Evolutionary conservation across 1,284 basidiomycete genomes (phyloP).

Genomic region (Coniferiporia sulphurascens): DNA sequence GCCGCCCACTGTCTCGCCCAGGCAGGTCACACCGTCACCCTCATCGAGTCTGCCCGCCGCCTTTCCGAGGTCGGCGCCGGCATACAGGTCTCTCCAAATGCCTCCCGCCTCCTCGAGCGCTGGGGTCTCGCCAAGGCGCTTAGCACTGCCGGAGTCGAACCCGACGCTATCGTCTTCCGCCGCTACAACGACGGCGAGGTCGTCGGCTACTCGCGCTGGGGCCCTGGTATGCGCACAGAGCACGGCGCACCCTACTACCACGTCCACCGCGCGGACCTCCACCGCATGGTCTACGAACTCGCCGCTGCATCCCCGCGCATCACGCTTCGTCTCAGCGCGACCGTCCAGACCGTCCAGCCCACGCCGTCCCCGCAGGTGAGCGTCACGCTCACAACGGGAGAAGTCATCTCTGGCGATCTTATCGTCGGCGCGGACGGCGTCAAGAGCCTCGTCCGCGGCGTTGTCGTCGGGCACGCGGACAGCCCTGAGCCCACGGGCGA

Average conservation of each 20-base stretch:
- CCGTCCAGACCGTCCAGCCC: slow-evolving; percentile 39
- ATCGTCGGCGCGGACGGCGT: slow-evolving; percentile 54
- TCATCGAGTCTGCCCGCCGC: slow-evolving; percentile 32
- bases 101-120: slow-evolving; percentile 42
- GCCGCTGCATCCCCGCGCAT: slow-evolving; percentile 36
- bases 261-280: slow-evolving; percentile 51
- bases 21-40: slow-evolving; percentile 45
- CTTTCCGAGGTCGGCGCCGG: slow-evolving; percentile 45
- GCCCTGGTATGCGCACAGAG: slow-evolving; percentile 34
- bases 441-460: slow-evolving; percentile 39
- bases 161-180: slow-evolving; percentile 39
- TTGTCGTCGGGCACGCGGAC: slow-evolving; percentile 38
- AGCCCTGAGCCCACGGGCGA: slow-evolving; percentile 35
- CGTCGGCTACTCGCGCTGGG: slow-evolving; percentile 42
- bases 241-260: slow-evolving; percentile 51
- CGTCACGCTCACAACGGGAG: slow-evolving; percentile 39
- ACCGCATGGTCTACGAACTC: slow-evolving; percentile 38
- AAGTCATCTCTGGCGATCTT: slow-evolving; percentile 40
- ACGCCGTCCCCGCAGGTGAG: slow-evolving; percentile 25
- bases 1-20: slow-evolving; percentile 42
- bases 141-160: slow-evolving; percentile 37
- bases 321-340: slow-evolving; percentile 34
- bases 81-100: slow-evolving; percentile 45
- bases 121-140: slow-evolving; percentile 48
- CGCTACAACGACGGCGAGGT: slow-evolving; percentile 42